Evolutionary conservation across 2,329 filamentous ascomycete species (phyloP), one percentile per base, ranked within the genome.

Genomic region (Pseudogymnoascus sp.): DNA sequence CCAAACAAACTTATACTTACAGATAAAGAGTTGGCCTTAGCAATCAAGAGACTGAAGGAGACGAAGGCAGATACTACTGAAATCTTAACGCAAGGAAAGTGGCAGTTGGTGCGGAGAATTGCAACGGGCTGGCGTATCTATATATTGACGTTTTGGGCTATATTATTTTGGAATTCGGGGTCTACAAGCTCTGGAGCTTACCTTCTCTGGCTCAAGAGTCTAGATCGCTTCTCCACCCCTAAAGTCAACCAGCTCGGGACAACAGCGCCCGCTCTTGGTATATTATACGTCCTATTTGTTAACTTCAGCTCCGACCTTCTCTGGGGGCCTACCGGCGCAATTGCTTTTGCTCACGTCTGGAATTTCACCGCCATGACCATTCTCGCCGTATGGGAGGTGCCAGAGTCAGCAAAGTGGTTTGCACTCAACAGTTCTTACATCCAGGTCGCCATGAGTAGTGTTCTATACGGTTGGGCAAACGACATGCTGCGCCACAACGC

Each of bases 91-190:
- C 61, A 69, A 9, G 41, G 57, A 4, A 60, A 63, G 7, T 68
- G 66, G 64, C 61, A 60, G 14, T 66, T 68, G 0, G n/a, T 73
- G n/a, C 57, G 64, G n/a, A 64, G 67, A 2, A 70, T 82, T 8
- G 62, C 74, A 2, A 67, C 65, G 4, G 77, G 74, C 37, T 76
- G 74, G 65, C 77, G 77, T 14, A 77, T 84, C 58, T 85, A 78
- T 74, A 71, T 75, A 0, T 69, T 85, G 8, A 70, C 83, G 0
- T 62, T 79, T 1, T 73, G 81, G 30, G 78, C 82, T 54, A 74
- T 81, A 4, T 73, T 85, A 22, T 85, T 85, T 70, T 85, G 80
- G 79, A 83, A 84, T 62, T 74, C 76, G 4, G 70, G 76, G n/a
- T 77, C 80, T 54, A 77, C 75, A 1, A 74, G 69, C 6, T 72